Evolutionary conservation across 2,329 filamentous ascomycete species (phyloP), one percentile per base, ranked within the genome.

Genomic region (Exutisphaerella laricina): DNA sequence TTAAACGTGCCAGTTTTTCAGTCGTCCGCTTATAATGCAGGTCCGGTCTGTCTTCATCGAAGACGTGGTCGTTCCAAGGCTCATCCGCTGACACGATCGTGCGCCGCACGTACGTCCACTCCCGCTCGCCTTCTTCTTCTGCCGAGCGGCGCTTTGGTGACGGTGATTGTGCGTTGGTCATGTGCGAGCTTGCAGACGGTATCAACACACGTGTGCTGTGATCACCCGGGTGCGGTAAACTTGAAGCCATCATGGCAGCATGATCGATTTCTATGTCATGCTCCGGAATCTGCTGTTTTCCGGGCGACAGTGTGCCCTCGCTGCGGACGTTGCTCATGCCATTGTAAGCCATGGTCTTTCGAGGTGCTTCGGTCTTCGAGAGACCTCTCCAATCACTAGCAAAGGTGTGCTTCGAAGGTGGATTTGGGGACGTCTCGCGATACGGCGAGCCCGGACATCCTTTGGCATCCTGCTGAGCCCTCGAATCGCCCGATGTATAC

Each of bases 61-160:
- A 22, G 3, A 23, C 20, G 14, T 35, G 18, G 32, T 34, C 22
- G 7, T 13, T 28, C 16, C 14, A 25, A 13, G 40, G 14, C 10
- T 16, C 16, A 18, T 34, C 31, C 22, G 9, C 28, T 25, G 44
- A 36, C 17, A 42, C 28, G 7, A 48, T 44, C 9, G 37, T 43
- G 22, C 45, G 48, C 29, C 34, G 18, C 14, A 39, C 36, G 35
- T 53, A 53, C 23, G 39, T 41, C 32, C 49, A 53, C 25, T 50
- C 47, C 17, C 37, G 23, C 12, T 45, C 49, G 12, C 30, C 30
- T 17, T 41, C 30, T 12, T 23, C 7, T 6, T 3, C 6, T n/a
- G n/a, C n/a, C n/a, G n/a, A n/a, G n/a, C n/a, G n/a, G 12, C 10
- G 18, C 3, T 2, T 10, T 7, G n/a, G 7, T n/a, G 30, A 33